Percentiles rank a stretch among this genome's conserved stretches.
phyloP scores from a whole-genome alignment of 371 early-diverging fungal genomes.

The Apophysomyces trapeziformis region DNA sequence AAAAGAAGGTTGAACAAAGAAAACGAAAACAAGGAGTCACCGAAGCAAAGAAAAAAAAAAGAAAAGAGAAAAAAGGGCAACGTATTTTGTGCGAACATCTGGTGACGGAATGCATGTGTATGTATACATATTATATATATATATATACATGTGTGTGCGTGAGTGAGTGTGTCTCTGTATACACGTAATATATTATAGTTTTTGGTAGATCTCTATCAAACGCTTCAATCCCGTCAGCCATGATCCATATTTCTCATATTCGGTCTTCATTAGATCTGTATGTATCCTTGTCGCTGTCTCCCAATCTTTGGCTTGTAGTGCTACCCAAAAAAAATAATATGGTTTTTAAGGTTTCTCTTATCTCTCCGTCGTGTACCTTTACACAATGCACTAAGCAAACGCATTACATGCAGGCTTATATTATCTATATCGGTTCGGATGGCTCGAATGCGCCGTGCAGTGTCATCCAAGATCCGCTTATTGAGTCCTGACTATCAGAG shows the following conservation, averaged over 20 bases:
- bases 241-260: background rate
- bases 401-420: slow-evolving; percentile 14
- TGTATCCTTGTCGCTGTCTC: slow-evolving; percentile 1
- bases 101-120: background rate
- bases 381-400: slow-evolving; percentile 16
- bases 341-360: background rate
- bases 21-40: background rate
- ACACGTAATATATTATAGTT: background rate
- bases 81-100: background rate
- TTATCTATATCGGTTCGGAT: slow-evolving; percentile 19
- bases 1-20: background rate
- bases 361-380: slow-evolving; percentile 18
- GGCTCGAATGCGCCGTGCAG: slow-evolving; percentile 17
- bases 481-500: slow-evolving; percentile 25
- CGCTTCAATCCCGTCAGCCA: background rate
- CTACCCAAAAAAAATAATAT: background rate
- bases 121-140: no score
- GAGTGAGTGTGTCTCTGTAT: background rate
- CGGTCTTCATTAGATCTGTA: background rate
- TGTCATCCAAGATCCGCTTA: slow-evolving; percentile 26
- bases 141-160: no score
- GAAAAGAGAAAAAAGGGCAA: background rate
- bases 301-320: slow-evolving; percentile 5
- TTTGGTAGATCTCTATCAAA: background rate
- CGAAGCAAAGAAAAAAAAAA: background rate